These are phyloP conservation scores for apple (Malus domestica) DNA, from an alignment of 306 rosid species.

Conservation along the genomic window ASM211411v1 NC_041799.1:7116501-7117000, in stretches of 20 bases:
- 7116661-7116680: too few relatives aligned
- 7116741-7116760: not conserved
- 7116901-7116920: not conserved
- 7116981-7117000: constrained; percentile 7
- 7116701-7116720: too few relatives aligned
- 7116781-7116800: not conserved
- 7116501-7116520: too few relatives aligned
- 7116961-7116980: not conserved
- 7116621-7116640: too few relatives aligned
- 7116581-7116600: too few relatives aligned
- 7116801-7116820: not conserved
- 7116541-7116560: too few relatives aligned
- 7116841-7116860: not conserved
- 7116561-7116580: too few relatives aligned
- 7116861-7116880: not conserved
- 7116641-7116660: too few relatives aligned
- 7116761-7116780: not conserved
- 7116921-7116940: not conserved
- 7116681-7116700: too few relatives aligned
- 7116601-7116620: too few relatives aligned
- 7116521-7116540: too few relatives aligned
- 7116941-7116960: constrained; percentile 12
- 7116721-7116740: not conserved
- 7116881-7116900: not conserved
- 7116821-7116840: not conserved